A percentile compares a stretch with the other conserved stretches of the same genome.
Conservation (phyloP, 495 filamentous ascomycete species). For the Annulohypoxylon maeteangense region DNA sequence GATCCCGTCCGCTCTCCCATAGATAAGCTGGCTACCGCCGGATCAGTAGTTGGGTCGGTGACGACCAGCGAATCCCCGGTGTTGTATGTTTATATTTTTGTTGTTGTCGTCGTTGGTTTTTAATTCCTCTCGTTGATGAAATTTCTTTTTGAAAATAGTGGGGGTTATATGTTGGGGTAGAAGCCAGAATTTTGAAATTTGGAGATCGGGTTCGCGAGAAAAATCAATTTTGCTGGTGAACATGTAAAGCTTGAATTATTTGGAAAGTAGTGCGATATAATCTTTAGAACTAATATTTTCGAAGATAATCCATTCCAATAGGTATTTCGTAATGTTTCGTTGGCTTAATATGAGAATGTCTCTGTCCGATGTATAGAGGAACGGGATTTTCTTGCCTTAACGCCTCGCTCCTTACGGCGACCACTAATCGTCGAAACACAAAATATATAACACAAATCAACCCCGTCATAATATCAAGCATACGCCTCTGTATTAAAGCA, state of each 20-base stretch:
- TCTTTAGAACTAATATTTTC: background rate
- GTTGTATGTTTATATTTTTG: constrained; percentile 63
- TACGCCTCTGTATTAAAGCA: background rate
- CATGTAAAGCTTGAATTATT: background rate
- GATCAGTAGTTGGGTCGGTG: constrained; percentile 63
- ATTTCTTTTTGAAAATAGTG: too few species aligned
- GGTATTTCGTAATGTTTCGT: background rate
- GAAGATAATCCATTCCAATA: background rate
- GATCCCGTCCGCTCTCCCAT: constrained; percentile 64
- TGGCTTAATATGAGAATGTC: background rate
- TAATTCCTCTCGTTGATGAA: too few species aligned
- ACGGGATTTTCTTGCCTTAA: background rate
- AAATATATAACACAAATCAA: background rate
- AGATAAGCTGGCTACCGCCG: constrained; percentile 52
- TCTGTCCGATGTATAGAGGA: background rate
- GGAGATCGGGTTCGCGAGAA: background rate
- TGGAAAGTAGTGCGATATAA: background rate
- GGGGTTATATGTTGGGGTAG: too few species aligned
- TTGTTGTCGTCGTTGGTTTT: too few species aligned
- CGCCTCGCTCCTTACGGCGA: background rate
- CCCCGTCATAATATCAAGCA: background rate
- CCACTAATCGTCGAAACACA: background rate
- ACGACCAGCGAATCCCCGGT: constrained; percentile 61
- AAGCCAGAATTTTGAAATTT: too few species aligned
- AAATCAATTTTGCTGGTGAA: background rate